Base-by-base conservation (phyloP, 1,139 yeast species). In the Yamadazyma friedrichii region DNA sequence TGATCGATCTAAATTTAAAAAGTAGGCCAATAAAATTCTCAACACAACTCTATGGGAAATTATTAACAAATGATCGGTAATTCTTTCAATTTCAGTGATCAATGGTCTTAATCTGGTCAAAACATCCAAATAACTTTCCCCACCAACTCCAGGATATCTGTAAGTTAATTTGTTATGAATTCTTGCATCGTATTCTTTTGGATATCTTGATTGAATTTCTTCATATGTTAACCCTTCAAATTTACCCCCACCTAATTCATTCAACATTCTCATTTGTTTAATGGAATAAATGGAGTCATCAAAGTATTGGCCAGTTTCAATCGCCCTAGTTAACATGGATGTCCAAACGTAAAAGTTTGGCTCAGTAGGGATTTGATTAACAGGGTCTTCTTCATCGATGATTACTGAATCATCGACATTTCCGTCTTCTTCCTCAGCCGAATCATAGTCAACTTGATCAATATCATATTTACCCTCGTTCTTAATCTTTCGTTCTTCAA, bases 61-160 rank as follows among this genome's bases (percentile, higher is more conserved):
- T 31, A 93, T 78, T 37, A 91, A 64, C 29, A 88, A 80, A 60
- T 89, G 95, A 54, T 89, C 96, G 12, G 88, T 85, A 43, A 95
- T 87, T 52, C 98, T 75, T 63, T 93, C 98, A 38, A 93, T 76
- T 59, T 93, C 98, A 10, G 91, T 89, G 48, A 93, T 91, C 30
- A 93, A 79, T 1, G 98, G 95, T 44, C 96, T 74, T 45, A 93
- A 71, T 46, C 98, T 74, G 48, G 91, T 88, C 54, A 93, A 84
- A 4, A 91, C 98, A 63, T 93, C 98, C 52, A 91, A 67, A 54
- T 91, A 91, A 0, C 95, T 86, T 64, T 91, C 98, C 27, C 98
- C 98, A n/a, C 97, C 96, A 40, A 88, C 87, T 9, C 98, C 98
- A 2, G 98, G 98, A 58, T 89, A 91, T 50, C 98, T 70, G 62